These are phyloP conservation scores for Penicillium brevicompactum DNA, from an alignment of 2,329 filamentous ascomycete species.

Conservation along the genomic window DNA sequence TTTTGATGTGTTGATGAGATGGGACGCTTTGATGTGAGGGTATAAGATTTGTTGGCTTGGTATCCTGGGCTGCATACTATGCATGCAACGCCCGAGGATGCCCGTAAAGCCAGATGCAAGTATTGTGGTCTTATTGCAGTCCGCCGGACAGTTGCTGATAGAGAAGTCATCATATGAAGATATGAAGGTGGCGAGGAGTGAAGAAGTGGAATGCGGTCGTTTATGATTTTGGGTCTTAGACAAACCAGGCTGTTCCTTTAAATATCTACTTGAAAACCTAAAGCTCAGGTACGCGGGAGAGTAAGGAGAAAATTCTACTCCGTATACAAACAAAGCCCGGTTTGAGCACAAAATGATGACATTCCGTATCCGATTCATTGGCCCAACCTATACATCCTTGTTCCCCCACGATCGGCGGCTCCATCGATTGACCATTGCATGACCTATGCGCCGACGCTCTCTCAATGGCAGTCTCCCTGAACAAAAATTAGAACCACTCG, in stretches of 20 bases:
- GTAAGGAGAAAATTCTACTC: not conserved
- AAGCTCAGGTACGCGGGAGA: not conserved
- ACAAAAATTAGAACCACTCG: slow-evolving; percentile 27
- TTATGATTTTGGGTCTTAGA: no score
- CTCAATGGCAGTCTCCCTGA: slow-evolving; percentile 1
- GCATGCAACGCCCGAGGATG: slow-evolving; percentile 26
- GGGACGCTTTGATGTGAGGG: slow-evolving; percentile 9
- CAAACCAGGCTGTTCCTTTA: not conserved
- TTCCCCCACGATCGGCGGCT: not conserved
- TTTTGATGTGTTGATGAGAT: slow-evolving; percentile 20
- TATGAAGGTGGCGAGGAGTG: not conserved
- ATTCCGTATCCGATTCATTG: slow-evolving; percentile 10
- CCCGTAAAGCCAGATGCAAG: slow-evolving; percentile 26
- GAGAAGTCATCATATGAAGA: slow-evolving; percentile 30
- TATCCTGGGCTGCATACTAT: slow-evolving; percentile 20
- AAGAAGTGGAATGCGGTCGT: no score
- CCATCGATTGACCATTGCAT: not conserved
- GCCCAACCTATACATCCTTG: not conserved
- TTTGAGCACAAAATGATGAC: slow-evolving; percentile 12
- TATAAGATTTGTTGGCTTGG: slow-evolving; percentile 13
- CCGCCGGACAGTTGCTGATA: slow-evolving; percentile 30
- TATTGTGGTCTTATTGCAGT: slow-evolving; percentile 29
- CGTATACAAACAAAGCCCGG: slow-evolving; percentile 1
- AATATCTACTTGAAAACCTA: slow-evolving; percentile 3
- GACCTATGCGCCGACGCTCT: not conserved